A percentile compares a stretch with the other conserved stretches of the same genome.
Conservation (phyloP, 345 rosid genomes). For the Hypericum perforatum region DNA sequence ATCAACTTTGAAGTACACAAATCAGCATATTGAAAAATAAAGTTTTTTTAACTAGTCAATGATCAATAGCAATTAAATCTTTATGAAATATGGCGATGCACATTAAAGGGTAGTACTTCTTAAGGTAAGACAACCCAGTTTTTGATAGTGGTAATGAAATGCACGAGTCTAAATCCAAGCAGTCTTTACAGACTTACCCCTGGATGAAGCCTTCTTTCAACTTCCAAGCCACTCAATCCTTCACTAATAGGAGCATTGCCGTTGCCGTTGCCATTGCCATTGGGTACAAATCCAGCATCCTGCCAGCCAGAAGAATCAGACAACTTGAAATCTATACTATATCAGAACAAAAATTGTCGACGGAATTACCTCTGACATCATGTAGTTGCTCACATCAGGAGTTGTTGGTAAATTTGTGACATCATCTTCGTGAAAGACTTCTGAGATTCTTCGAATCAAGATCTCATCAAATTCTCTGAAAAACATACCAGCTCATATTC, state of each 20-base stretch:
- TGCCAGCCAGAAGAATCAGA: conserved; percentile 26
- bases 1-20: neutral
- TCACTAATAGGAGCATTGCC: conserved; percentile 42
- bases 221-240: conserved; percentile 78
- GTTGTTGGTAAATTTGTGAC: conserved; percentile 60
- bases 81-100: too few species aligned
- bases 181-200: conserved; percentile 30
- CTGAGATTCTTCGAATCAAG: conserved; percentile 60
- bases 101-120: too few species aligned
- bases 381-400: conserved; percentile 92
- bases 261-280: conserved; percentile 29
- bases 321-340: conserved; percentile 1
- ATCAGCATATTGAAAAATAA: neutral
- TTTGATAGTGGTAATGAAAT: neutral
- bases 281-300: conserved; percentile 71
- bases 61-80: too few species aligned
- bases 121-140: too few species aligned
- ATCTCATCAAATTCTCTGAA: conserved; percentile 94
- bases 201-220: conserved; percentile 55
- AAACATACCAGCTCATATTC: conserved; percentile 12
- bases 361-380: conserved; percentile 70
- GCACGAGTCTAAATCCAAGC: neutral
- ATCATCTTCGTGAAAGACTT: conserved; percentile 80
- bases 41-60: too few species aligned
- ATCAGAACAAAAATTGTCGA: conserved; percentile 9